Base-by-base conservation (phyloP, 345 rosid species). In the Citrus australasica region DNA sequence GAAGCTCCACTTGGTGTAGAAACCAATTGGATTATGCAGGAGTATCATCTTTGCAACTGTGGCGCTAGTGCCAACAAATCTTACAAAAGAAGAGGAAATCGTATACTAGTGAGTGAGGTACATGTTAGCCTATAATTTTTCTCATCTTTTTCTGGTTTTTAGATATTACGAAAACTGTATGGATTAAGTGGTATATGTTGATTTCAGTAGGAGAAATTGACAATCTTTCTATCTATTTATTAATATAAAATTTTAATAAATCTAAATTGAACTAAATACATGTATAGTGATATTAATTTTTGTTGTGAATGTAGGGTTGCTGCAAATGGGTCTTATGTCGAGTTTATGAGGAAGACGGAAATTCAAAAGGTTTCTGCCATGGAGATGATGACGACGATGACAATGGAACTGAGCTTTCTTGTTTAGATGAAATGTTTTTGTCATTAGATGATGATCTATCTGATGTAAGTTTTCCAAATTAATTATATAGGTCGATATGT, bases 21-120 rank as follows among this genome's bases (percentile, higher is more conserved):
- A 78, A 86, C 89, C 53, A 78, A 78, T 27, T 88, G 91, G 91
- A 38, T 84, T 67, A 84, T 84, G 91, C 83, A 83, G 53, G 83
- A 86, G 69, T 88, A 84, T 79, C 85, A 72, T 67, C 86, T 84
- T 58, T 71, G 67, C 40, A 46, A 28, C n/a, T 48, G 22, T 51
- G 69, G 42, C 0, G 73, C 35, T 6, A 32, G 13, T 7, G 28
- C 46, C 6, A 1, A 53, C 22, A 53, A 72, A 40, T 69, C 83
- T 10, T 62, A 32, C 38, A 78, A 74, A 42, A 76, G 48, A 48
- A n/a, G 46, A 76, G 53, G 67, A 72, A 78, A 65, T 2, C 70
- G 69, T n/a, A 78, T 58, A 67, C 33, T 38, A 37, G 84, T 80
- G 53, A 76, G 83, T 27, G 37, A 66, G 53, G 53, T 25, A 56